A percentile compares a stretch with the other conserved stretches of the same genome.
These are phyloP conservation scores for Trichomonascus vanleenenianus DNA, from an alignment of 805 yeast genomes.

Conservation along the genomic window DNA sequence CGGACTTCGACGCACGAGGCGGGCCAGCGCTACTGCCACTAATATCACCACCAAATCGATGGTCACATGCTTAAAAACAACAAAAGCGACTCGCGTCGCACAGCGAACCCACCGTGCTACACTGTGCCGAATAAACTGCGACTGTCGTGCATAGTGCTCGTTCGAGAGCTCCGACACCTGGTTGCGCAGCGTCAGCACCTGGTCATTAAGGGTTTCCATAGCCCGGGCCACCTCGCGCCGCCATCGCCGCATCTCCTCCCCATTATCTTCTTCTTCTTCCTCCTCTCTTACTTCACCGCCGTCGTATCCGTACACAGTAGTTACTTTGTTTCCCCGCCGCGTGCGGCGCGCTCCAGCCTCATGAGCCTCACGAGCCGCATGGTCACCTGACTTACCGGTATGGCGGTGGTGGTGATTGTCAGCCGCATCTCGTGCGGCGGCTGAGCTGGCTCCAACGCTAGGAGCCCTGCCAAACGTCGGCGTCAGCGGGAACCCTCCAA, in stretches of 20 bases:
- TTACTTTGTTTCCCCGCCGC: not conserved
- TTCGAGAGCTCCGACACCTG: slow-evolving; percentile 5
- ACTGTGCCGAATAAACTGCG: not conserved
- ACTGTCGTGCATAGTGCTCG: not conserved
- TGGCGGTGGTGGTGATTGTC: no score
- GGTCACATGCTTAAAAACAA: slow-evolving; percentile 6
- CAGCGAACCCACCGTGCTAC: not conserved
- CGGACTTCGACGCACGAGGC: not conserved
- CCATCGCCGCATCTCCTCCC: slow-evolving; percentile 16
- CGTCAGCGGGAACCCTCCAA: not conserved
- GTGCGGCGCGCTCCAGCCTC: not conserved
- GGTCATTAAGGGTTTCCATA: slow-evolving; percentile 22
- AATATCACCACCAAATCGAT: slow-evolving; percentile 1
- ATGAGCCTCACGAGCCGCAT: not conserved
- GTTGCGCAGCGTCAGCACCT: slow-evolving; percentile 18
- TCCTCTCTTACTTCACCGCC: not conserved
- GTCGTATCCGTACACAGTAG: not conserved
- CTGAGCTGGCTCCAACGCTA: no score
- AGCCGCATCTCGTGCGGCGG: no score
- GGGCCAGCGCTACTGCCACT: not conserved
- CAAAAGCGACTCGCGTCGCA: slow-evolving; percentile 5
- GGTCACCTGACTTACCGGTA: no score
- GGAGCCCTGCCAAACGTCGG: not conserved
- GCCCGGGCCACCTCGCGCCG: slow-evolving; percentile 22
- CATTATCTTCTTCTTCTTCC: not conserved